Conservation (phyloP, 73 alveolate species). For the Uronychia binucleata region DNA sequence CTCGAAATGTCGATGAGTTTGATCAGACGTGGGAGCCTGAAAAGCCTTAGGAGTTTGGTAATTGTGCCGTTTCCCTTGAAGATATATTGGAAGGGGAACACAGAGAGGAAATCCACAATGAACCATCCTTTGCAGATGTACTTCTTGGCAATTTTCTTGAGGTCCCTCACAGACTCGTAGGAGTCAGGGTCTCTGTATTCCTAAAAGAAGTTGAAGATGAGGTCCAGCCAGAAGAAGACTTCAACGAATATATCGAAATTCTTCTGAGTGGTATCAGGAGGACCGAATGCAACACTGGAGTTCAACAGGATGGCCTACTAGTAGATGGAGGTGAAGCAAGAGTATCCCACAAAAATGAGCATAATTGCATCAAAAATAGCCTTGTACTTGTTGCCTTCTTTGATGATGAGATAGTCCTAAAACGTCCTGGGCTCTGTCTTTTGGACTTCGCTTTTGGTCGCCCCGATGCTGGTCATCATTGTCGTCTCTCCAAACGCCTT, state of each 20-base stretch:
- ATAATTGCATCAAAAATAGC: constrained; percentile 57
- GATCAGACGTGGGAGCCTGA: constrained; percentile 79
- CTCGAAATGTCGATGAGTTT: constrained; percentile 81
- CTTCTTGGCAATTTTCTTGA: constrained; percentile 65
- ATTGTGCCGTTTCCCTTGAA: constrained; percentile 22
- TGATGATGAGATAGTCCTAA: constrained; percentile 17
- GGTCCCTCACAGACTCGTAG: constrained; percentile 64
- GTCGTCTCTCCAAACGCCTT: background rate
- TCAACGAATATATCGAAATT: constrained; percentile 28
- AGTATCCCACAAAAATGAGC: constrained; percentile 43
- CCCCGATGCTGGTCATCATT: background rate
- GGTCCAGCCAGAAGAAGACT: constrained; percentile 22
- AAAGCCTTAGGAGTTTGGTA: constrained; percentile 72
- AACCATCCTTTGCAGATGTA: constrained; percentile 64
- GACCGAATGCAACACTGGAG: background rate
- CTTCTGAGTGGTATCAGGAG: background rate
- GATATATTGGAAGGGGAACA: constrained; percentile 36
- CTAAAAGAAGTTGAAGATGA: constrained; percentile 56
- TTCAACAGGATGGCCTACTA: constrained; percentile 1
- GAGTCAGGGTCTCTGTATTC: constrained; percentile 84
- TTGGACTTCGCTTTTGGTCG: background rate
- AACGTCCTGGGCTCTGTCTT: background rate
- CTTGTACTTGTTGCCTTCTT: constrained; percentile 39
- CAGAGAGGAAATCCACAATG: constrained; percentile 42
- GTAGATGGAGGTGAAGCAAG: constrained; percentile 47